phyloP scores from a whole-genome alignment of 768 basidiomycete genomes.

The Boletus tylopilopsis region DNA sequence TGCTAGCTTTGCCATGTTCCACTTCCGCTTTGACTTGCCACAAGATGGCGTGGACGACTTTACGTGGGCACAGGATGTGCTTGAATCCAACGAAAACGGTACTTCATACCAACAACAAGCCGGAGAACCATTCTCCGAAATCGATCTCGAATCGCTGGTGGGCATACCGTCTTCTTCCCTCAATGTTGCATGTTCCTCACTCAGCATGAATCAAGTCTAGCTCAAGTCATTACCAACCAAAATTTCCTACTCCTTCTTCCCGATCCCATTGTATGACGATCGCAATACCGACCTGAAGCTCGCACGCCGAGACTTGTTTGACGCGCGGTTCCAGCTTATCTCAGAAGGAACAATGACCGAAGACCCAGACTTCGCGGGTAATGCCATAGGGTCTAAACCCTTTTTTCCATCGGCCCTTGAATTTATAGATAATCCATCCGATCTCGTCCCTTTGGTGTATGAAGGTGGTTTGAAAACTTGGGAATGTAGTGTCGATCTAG shows the following conservation, averaged over 20 bases:
- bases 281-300: constrained; percentile 35
- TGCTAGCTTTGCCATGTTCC: constrained; percentile 32
- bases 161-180: constrained; percentile 10
- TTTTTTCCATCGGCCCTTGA: constrained; percentile 38
- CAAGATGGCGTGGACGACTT: constrained; percentile 39
- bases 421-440: constrained; percentile 80
- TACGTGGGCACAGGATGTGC: constrained; percentile 5
- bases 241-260: constrained; percentile 78
- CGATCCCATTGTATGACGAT: constrained; percentile 42
- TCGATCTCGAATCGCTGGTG: constrained; percentile 31
- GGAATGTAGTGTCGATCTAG: constrained; percentile 92
- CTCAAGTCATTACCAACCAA: constrained; percentile 61
- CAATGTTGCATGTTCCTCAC: not conserved
- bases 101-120: not conserved
- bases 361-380: constrained; percentile 27
- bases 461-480: constrained; percentile 98
- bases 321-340: constrained; percentile 93
- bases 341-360: constrained; percentile 46
- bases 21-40: constrained; percentile 58
- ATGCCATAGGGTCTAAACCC: constrained; percentile 6
- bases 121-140: constrained; percentile 25
- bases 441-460: constrained; percentile 88
- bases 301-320: constrained; percentile 84
- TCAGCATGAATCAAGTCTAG: constrained; percentile 39
- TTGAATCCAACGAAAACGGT: not conserved